phyloP scores from a whole-genome alignment of 345 rosid genomes.

The Raphanus raphanistrum region DNA sequence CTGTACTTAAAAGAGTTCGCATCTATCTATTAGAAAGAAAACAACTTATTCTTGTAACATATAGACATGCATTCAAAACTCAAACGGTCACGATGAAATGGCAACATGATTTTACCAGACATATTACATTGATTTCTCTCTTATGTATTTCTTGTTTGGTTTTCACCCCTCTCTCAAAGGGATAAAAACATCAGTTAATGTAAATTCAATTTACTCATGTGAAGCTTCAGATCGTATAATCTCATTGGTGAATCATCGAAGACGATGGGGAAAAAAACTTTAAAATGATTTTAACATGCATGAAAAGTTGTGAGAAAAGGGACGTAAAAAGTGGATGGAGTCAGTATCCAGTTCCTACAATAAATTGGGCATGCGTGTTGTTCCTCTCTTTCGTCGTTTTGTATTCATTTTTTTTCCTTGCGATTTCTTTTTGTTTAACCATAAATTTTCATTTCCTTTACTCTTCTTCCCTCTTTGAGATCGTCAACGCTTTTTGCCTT shows the following conservation, averaged over 20 bases:
- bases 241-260: not conserved
- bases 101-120: not conserved
- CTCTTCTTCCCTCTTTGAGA: not conserved
- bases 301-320: not conserved
- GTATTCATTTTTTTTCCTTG: constrained; percentile 16
- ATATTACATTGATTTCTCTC: not conserved
- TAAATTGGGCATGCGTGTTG: constrained; percentile 3
- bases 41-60: not conserved
- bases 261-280: not conserved
- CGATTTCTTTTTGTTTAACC: not conserved
- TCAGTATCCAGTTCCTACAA: not conserved
- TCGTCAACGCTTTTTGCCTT: constrained; percentile 30
- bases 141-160: not conserved
- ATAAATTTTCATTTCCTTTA: not conserved
- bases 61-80: not conserved
- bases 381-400: constrained; percentile 46
- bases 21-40: not conserved
- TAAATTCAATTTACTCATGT: not conserved
- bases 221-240: not conserved
- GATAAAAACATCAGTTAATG: not conserved
- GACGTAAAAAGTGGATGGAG: not conserved
- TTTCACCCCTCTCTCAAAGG: not conserved
- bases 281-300: not conserved
- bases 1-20: not conserved
- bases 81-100: not conserved